Conservation (phyloP, 2,329 filamentous ascomycete genomes). For the Lasiodiplodia citricola region DNA sequence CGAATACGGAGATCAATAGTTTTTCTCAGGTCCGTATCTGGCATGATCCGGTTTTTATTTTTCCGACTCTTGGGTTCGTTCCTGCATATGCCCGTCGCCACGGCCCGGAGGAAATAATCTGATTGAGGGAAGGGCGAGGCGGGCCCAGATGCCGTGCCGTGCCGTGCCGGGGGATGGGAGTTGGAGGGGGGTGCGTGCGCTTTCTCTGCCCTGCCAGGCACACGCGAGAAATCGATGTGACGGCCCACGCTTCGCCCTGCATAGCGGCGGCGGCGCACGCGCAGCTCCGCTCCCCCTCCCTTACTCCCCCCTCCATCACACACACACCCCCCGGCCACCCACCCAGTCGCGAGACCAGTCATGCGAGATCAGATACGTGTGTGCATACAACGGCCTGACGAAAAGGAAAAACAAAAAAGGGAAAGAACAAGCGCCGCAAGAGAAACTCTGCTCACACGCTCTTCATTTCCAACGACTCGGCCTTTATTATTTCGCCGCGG, state of each 20-base stretch:
- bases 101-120: not conserved
- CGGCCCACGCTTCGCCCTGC: not conserved
- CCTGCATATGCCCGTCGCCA: not conserved
- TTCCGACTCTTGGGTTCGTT: not conserved
- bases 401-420: not conserved
- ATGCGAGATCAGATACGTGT: not conserved
- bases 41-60: not conserved
- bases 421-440: not conserved
- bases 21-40: not conserved
- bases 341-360: not conserved
- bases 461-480: not conserved
- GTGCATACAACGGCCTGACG: not conserved
- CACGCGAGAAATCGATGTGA: not conserved
- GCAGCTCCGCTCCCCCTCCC: not conserved
- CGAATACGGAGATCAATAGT: slow-evolving; percentile 16
- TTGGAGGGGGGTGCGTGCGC: not conserved
- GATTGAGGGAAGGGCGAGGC: not conserved
- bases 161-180: not conserved
- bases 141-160: slow-evolving; percentile 3
- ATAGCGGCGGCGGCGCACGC: not conserved
- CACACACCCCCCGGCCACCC: too few species aligned
- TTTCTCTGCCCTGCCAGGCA: not conserved
- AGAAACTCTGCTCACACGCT: slow-evolving; percentile 6
- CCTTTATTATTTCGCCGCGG: not conserved
- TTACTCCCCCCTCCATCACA: not conserved